Percentiles rank a stretch among this genome's conserved stretches.
Conservation (phyloP, 2,329 filamentous ascomycete species). For the Didymella pomorum region DNA sequence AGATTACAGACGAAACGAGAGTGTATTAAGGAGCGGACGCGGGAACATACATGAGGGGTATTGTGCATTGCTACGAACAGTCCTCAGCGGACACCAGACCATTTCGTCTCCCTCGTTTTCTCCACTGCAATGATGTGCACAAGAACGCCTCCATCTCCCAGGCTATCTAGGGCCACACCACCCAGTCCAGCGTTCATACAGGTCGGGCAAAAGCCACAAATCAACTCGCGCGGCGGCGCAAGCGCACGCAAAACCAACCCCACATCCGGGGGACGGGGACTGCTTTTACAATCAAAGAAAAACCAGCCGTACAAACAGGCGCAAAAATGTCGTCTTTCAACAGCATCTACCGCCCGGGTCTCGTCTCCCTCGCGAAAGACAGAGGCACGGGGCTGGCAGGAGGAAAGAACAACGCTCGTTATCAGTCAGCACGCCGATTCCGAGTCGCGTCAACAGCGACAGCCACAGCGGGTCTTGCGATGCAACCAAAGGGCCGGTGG, state of each 20-base stretch:
- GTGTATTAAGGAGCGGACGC: slow-evolving; percentile 22
- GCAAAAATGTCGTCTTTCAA: slow-evolving; percentile 50
- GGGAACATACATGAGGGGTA: slow-evolving; percentile 25
- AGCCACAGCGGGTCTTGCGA: slow-evolving; percentile 50
- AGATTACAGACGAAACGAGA: slow-evolving; percentile 3
- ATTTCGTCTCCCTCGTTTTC: slow-evolving; percentile 34
- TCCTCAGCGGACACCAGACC: slow-evolving; percentile 31
- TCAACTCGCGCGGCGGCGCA: slow-evolving; percentile 46
- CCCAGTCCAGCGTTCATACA: slow-evolving; percentile 23
- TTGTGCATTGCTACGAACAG: slow-evolving; percentile 40
- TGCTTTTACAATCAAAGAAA: slow-evolving; percentile 33
- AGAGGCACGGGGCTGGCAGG: slow-evolving; percentile 26
- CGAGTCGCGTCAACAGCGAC: slow-evolving; percentile 41
- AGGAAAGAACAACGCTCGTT: slow-evolving; percentile 54
- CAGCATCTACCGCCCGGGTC: slow-evolving; percentile 24
- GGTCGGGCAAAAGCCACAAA: slow-evolving; percentile 46
- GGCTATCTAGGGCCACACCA: slow-evolving; percentile 24
- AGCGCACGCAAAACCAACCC: slow-evolving; percentile 50
- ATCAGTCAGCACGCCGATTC: slow-evolving; percentile 50
- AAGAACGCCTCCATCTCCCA: slow-evolving; percentile 15
- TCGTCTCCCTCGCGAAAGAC: slow-evolving; percentile 15
- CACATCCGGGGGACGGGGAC: slow-evolving; percentile 52
- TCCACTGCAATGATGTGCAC: slow-evolving; percentile 16
- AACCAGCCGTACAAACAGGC: slow-evolving; percentile 45
- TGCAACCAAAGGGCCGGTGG: slow-evolving; percentile 45